Conservation (phyloP, 2,329 filamentous ascomycete species). For the Byssothecium circinans region DNA sequence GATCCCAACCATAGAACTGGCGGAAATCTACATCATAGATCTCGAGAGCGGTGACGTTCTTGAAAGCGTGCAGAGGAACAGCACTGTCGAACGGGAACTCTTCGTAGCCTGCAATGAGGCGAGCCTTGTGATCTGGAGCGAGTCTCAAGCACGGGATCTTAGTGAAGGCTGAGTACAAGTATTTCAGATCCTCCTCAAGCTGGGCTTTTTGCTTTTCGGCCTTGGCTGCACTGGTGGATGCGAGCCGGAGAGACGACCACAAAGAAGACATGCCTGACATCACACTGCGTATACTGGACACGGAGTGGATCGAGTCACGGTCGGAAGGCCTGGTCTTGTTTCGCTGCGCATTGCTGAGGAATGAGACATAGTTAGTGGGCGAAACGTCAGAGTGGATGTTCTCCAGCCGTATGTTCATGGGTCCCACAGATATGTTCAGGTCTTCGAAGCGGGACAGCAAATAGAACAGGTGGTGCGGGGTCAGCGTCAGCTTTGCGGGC, state of each 20-base stretch:
- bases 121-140: constrained; percentile 88
- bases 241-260: constrained; percentile 86
- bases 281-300: constrained; percentile 94
- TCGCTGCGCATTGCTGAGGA: constrained; percentile 80
- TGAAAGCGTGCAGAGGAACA: constrained; percentile 94
- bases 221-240: constrained; percentile 76
- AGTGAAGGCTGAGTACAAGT: constrained; percentile 96
- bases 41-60: constrained; percentile 91
- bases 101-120: constrained; percentile 88
- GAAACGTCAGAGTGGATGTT: constrained; percentile 87
- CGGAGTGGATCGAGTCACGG: constrained; percentile 88
- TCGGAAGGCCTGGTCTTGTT: constrained; percentile 79
- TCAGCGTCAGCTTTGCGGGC: constrained; percentile 87
- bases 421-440: constrained; percentile 83
- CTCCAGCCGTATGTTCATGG: constrained; percentile 94
- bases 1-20: constrained; percentile 97
- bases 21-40: constrained; percentile 95
- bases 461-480: constrained; percentile 95
- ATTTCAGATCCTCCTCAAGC: constrained; percentile 89
- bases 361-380: constrained; percentile 92
- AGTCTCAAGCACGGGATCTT: constrained; percentile 92
- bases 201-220: constrained; percentile 83
- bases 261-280: constrained; percentile 95
- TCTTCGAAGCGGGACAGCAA: constrained; percentile 94
- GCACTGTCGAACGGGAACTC: constrained; percentile 98